Conservation (phyloP, 108 stramenopile genomes). For the Stephanodiscus minutulus region DNA sequence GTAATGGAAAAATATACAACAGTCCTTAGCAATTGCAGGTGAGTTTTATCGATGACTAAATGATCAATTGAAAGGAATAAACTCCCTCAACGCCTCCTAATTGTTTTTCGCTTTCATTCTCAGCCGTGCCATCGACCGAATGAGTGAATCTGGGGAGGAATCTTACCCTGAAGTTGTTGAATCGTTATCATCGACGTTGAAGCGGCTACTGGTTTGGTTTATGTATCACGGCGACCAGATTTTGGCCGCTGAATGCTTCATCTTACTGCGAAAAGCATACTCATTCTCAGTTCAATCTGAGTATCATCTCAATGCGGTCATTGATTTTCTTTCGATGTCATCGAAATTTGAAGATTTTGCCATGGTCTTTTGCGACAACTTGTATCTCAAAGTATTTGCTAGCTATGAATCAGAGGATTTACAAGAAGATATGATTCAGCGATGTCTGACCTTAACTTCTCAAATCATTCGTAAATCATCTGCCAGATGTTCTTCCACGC, state of each 20-base stretch:
- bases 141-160: conserved; percentile 17
- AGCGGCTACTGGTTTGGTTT: conserved; percentile 31
- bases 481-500: not conserved
- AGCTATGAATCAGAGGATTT: conserved; percentile 6
- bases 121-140: conserved; percentile 24
- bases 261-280: conserved; percentile 30
- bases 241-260: conserved; percentile 26
- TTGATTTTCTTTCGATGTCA: conserved; percentile 33
- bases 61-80: too few species aligned
- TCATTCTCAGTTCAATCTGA: conserved; percentile 8
- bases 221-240: conserved; percentile 25
- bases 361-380: not conserved
- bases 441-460: not conserved
- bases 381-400: not conserved
- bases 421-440: not conserved
- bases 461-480: not conserved
- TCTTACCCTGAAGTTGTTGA: conserved; percentile 12
- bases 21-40: conserved; percentile 29
- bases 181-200: conserved; percentile 35
- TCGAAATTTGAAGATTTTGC: conserved; percentile 35
- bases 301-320: conserved; percentile 12
- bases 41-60: not conserved
- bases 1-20: conserved; percentile 17
- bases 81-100: not conserved
- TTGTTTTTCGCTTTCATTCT: not conserved